Evolutionary conservation across 2,329 filamentous ascomycete genomes (phyloP), one percentile per base, ranked within the genome.

Genomic region (Triangularia setosa): DNA sequence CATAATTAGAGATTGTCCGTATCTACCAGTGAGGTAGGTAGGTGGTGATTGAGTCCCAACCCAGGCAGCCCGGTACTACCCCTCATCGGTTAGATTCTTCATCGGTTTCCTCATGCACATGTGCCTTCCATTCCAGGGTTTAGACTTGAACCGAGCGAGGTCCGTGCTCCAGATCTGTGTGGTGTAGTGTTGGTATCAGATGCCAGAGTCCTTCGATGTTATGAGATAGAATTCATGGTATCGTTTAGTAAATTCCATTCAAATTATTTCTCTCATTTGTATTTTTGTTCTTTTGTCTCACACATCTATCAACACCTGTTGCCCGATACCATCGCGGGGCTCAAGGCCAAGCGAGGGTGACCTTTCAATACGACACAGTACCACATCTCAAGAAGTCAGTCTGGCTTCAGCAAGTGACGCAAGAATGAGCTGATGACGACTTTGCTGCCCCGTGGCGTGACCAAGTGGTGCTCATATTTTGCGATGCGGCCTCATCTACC

Each of bases 381-480:
- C 40, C n/a, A 48, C 40, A 48, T n/a, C 40, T 48, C 18, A 48
- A 18, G n/a, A 18, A 5, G 40, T 21, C 40, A 16, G 40, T 48
- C 40, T 48, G 40, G 40, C 40, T 48, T 48, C 40, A 48, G 40
- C 52, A 53, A 53, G 40, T 60, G 58, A 60, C 58, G 58, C 35
- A 52, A 60, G 18, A 60, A 60, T 60, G 23, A 44, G 58, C 58
- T 53, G 58, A 60, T 60, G 16, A 28, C 12, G 40, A 28, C 24
- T 52, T 30, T 58, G 18, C n/a, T 58, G 4, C 55, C 27, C 25
- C 52, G 16, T 55, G 52, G 52, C 52, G 52, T 28, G 52, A 55
- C 52, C 25, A 23, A n/a, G 40, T 48, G 40, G 40, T 48, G 40
- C 18, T 23, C 40, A 48, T 48, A 48, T 48, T 21, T 48, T 48